These are phyloP conservation scores for Stagonosporopsis vannaccii DNA, from an alignment of 2,329 filamentous ascomycete species.

Conservation along the genomic window DNA sequence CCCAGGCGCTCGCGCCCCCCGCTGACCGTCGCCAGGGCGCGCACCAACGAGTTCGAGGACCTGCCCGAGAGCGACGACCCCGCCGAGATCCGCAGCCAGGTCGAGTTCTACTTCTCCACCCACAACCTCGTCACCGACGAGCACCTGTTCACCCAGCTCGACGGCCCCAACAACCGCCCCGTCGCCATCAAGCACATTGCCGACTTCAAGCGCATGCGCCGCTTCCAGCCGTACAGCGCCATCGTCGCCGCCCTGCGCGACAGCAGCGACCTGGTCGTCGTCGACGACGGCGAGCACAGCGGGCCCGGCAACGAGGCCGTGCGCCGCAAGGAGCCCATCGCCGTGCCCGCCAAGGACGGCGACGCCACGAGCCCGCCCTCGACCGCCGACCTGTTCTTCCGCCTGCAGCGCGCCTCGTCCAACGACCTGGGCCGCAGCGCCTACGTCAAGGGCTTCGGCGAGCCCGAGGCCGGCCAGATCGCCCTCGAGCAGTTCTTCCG, in stretches of 20 bases:
- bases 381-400: constrained; percentile 55
- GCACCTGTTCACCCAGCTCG: constrained; percentile 81
- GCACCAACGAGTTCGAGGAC: constrained; percentile 44
- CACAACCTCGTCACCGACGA: constrained; percentile 89
- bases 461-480: constrained; percentile 84
- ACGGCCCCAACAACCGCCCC: constrained; percentile 80
- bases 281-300: constrained; percentile 72
- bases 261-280: constrained; percentile 75
- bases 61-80: constrained; percentile 80
- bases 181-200: constrained; percentile 79
- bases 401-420: constrained; percentile 63
- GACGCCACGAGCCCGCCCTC: constrained; percentile 40
- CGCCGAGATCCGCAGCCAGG: constrained; percentile 83
- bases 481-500: constrained; percentile 93
- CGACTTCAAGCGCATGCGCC: constrained; percentile 94
- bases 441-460: constrained; percentile 95
- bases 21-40: constrained; percentile 24
- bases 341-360: constrained; percentile 33
- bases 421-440: constrained; percentile 76
- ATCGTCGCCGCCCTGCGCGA: constrained; percentile 84
- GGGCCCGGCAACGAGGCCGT: constrained; percentile 50
- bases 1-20: too few species aligned
- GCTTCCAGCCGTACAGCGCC: constrained; percentile 86
- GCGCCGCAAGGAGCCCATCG: constrained; percentile 76
- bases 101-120: constrained; percentile 96